A percentile compares a stretch with the other conserved stretches of the same genome.
phyloP scores from a whole-genome alignment of 345 rosid species.

The Heritiera fomes region DNA sequence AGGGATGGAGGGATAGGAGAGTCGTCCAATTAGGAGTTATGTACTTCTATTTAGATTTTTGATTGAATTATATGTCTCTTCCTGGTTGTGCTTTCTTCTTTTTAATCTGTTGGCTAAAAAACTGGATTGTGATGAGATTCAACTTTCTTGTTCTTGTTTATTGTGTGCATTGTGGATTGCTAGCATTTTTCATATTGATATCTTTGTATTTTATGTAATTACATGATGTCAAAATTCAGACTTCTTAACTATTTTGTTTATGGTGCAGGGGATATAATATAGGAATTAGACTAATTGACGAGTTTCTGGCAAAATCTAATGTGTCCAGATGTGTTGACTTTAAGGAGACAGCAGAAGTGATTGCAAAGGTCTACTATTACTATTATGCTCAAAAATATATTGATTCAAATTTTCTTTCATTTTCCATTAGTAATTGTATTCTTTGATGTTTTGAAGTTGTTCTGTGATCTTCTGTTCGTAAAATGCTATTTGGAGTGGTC shows the following conservation, averaged over 20 bases:
- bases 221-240: not conserved
- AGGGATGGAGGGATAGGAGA: not conserved
- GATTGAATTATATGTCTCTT: not conserved
- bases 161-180: not conserved
- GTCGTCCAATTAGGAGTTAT: not conserved
- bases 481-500: not conserved
- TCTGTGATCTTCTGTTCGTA: not conserved
- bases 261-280: constrained; percentile 85
- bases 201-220: not conserved
- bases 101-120: not conserved
- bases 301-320: constrained; percentile 88
- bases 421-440: not conserved
- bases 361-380: constrained; percentile 68
- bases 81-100: not conserved
- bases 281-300: constrained; percentile 80
- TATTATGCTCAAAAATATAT: not conserved
- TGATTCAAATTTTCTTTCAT: constrained; percentile 6
- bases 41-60: not conserved
- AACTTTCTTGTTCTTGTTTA: not conserved
- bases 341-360: constrained; percentile 82
- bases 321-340: constrained; percentile 86
- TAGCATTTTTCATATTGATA: not conserved
- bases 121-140: not conserved
- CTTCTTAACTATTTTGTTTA: constrained; percentile 5
- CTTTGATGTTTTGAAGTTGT: not conserved